phyloP scores from a whole-genome alignment of 225 moss, liverwort and hornwort genomes.

The Marchantia paleacea region DNA sequence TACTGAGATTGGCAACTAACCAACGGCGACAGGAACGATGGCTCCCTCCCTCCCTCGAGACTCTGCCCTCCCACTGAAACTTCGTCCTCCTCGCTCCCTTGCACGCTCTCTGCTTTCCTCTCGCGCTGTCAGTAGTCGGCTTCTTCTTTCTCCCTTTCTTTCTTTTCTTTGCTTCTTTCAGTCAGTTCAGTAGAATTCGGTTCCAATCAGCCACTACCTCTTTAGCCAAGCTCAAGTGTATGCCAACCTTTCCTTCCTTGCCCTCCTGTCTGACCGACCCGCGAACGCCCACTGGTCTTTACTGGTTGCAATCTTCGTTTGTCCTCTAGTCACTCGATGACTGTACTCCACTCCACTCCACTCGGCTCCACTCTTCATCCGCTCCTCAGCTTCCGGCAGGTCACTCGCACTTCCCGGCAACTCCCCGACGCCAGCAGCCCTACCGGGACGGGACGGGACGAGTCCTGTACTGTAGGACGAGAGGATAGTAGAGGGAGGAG shows the following conservation, averaged over 20 bases:
- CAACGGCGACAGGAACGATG: not conserved
- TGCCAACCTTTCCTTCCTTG: not conserved
- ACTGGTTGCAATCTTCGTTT: not conserved
- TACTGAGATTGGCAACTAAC: not conserved
- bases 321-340: not conserved
- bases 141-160: not conserved
- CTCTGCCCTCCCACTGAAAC: no score
- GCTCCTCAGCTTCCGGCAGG: not conserved
- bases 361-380: not conserved
- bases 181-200: not conserved
- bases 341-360: not conserved
- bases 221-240: not conserved
- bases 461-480: no score
- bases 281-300: not conserved
- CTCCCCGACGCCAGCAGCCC: no score
- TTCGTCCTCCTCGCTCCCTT: no score
- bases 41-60: not conserved
- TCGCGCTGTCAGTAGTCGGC: not conserved
- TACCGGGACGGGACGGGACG: no score
- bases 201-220: not conserved
- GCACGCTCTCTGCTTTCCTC: not conserved
- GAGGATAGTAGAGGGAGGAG: no score
- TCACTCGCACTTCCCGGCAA: conserved; percentile 1
- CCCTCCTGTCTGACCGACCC: no score
- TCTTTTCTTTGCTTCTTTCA: not conserved